Evolutionary conservation across 805 yeast species (phyloP).

Genomic region (Candida krabiensis): DNA sequence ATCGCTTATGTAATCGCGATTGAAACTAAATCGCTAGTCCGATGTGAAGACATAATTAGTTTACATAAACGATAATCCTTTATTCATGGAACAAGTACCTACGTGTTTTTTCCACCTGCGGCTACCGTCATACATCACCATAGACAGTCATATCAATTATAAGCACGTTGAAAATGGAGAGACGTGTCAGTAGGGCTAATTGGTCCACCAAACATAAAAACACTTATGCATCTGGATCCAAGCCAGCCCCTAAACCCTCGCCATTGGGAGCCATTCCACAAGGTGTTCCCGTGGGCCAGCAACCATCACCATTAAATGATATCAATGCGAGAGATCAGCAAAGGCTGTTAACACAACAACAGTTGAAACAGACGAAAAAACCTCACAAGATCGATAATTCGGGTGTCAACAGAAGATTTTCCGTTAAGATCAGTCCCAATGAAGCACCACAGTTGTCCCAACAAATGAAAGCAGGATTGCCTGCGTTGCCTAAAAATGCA

Average conservation of each 20-base stretch:
- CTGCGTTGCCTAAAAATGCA: slow-evolving; percentile 14
- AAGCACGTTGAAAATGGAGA: slow-evolving; percentile 11
- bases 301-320: not conserved
- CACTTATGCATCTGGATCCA: slow-evolving; percentile 2
- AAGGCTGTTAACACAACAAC: not conserved
- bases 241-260: slow-evolving; percentile 3
- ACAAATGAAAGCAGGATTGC: slow-evolving; percentile 4
- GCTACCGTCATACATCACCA: too few species aligned
- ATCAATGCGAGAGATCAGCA: not conserved
- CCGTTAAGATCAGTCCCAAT: slow-evolving; percentile 20
- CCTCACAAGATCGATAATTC: slow-evolving; percentile 22
- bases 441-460: slow-evolving; percentile 12
- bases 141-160: too few species aligned
- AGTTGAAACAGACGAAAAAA: slow-evolving; percentile 8
- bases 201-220: slow-evolving; percentile 24
- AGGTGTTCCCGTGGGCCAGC: not conserved
- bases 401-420: slow-evolving; percentile 23
- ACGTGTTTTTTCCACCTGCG: too few species aligned
- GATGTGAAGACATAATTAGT: too few species aligned
- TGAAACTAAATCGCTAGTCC: not conserved
- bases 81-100: too few species aligned
- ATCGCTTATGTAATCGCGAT: too few species aligned
- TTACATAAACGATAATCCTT: too few species aligned
- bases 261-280: slow-evolving; percentile 5
- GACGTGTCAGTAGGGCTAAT: slow-evolving; percentile 27